Conservation (phyloP, 2,329 filamentous ascomycete species). For the Nemania sp. region DNA sequence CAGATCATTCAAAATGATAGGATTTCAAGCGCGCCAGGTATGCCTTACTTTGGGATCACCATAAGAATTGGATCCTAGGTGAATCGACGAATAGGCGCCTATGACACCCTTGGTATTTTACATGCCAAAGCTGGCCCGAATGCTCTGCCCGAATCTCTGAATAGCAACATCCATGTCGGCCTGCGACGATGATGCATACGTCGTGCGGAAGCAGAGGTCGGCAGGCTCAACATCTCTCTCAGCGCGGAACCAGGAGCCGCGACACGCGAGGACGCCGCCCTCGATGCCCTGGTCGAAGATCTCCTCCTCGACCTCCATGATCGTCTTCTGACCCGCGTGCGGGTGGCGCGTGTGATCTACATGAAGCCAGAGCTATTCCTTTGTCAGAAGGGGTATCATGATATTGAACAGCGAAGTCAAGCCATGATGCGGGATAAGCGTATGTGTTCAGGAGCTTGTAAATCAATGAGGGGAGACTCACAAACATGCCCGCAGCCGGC, state of each 20-base stretch:
- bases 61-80: too few species aligned
- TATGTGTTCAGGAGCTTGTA: too few species aligned
- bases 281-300: constrained; percentile 80
- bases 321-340: constrained; percentile 50
- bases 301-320: constrained; percentile 77
- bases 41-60: too few species aligned
- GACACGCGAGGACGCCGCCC: constrained; percentile 76
- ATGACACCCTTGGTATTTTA: not conserved
- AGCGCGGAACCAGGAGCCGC: constrained; percentile 90
- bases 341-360: constrained; percentile 71
- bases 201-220: constrained; percentile 85
- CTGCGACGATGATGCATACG: constrained; percentile 78
- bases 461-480: constrained; percentile 55
- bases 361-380: constrained; percentile 68
- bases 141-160: constrained; percentile 72
- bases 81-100: not conserved
- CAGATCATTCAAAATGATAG: too few species aligned
- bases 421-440: too few species aligned
- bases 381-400: not conserved
- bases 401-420: not conserved
- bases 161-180: constrained; percentile 74
- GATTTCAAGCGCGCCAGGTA: too few species aligned
- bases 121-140: constrained; percentile 60
- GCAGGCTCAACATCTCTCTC: constrained; percentile 61
- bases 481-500: constrained; percentile 92